A percentile compares a stretch with the other conserved stretches of the same genome.
Conservation (phyloP, 352 stramenopile species). For the Globisporangium orthogonon region DNA sequence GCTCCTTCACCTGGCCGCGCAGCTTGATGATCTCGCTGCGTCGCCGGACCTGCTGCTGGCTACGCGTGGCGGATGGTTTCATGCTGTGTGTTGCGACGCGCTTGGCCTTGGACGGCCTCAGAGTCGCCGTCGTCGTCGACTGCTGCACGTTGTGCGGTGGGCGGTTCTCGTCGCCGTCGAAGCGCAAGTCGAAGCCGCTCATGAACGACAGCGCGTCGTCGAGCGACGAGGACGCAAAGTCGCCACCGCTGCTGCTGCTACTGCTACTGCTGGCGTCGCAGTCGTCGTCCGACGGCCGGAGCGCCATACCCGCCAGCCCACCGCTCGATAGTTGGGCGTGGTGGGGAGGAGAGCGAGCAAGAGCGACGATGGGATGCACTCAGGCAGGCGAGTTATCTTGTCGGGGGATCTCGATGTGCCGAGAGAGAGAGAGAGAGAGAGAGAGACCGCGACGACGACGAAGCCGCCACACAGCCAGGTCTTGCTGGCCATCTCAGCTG, state of each 20-base stretch:
- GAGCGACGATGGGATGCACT: too few relatives aligned
- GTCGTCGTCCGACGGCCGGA: background rate
- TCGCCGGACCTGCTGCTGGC: background rate
- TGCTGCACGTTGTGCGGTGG: background rate
- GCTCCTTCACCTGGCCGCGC: slow-evolving; percentile 3
- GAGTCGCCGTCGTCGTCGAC: background rate
- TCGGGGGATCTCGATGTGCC: too few relatives aligned
- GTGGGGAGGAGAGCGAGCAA: too few relatives aligned
- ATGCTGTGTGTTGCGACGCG: background rate
- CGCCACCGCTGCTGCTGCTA: background rate
- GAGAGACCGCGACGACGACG: too few relatives aligned
- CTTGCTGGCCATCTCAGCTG: too few relatives aligned
- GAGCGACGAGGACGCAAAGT: slow-evolving; percentile 5
- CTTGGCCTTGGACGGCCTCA: background rate
- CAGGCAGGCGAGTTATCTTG: too few relatives aligned
- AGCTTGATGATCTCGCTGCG: slow-evolving; percentile 4
- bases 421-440: too few relatives aligned
- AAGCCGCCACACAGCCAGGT: too few relatives aligned
- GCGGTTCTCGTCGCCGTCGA: background rate
- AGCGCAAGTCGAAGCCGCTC: slow-evolving; percentile 2
- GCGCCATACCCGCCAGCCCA: background rate
- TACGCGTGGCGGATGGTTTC: background rate
- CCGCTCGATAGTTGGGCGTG: too few relatives aligned
- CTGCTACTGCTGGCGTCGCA: background rate
- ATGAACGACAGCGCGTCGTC: slow-evolving; percentile 13